Evolutionary conservation across 805 yeast species (phyloP).

Genomic region (Geotrichum ghanense): DNA sequence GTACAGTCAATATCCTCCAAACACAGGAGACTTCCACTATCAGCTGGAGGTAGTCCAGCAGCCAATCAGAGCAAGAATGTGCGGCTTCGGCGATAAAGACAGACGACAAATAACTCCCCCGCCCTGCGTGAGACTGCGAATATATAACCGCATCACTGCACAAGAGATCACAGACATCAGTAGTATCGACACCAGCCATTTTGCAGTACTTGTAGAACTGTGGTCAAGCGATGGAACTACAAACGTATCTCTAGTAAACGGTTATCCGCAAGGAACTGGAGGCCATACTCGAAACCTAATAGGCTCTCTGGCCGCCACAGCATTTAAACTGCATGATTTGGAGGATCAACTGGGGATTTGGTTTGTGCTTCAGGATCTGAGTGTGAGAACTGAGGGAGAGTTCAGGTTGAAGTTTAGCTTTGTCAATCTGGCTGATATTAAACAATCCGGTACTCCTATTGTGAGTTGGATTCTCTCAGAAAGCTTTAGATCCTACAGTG

Average conservation of each 20-base stretch:
- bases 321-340: slow-evolving; percentile 29
- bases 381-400: slow-evolving; percentile 33
- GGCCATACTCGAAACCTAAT: slow-evolving; percentile 26
- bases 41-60: slow-evolving; percentile 29
- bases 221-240: slow-evolving; percentile 28
- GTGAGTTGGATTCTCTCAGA: slow-evolving; percentile 24
- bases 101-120: slow-evolving; percentile 24
- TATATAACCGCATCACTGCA: slow-evolving; percentile 18
- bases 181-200: slow-evolving; percentile 24
- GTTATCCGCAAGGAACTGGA: slow-evolving; percentile 4
- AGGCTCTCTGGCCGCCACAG: slow-evolving; percentile 31
- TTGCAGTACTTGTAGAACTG: slow-evolving; percentile 30
- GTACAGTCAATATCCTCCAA: background rate
- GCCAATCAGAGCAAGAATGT: slow-evolving; percentile 36
- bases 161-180: slow-evolving; percentile 14
- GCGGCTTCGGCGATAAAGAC: slow-evolving; percentile 34
- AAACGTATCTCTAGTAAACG: slow-evolving; percentile 15
- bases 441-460: slow-evolving; percentile 12
- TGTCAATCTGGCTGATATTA: slow-evolving; percentile 21
- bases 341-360: slow-evolving; percentile 29
- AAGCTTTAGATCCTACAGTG: slow-evolving; percentile 30
- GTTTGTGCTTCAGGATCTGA: slow-evolving; percentile 33
- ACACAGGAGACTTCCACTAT: background rate
- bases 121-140: slow-evolving; percentile 20
- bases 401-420: slow-evolving; percentile 29